Percentiles rank a stretch among this genome's conserved stretches.
Conservation (phyloP, 129 eudicot genomes). For the Escallonia rubra region DNA sequence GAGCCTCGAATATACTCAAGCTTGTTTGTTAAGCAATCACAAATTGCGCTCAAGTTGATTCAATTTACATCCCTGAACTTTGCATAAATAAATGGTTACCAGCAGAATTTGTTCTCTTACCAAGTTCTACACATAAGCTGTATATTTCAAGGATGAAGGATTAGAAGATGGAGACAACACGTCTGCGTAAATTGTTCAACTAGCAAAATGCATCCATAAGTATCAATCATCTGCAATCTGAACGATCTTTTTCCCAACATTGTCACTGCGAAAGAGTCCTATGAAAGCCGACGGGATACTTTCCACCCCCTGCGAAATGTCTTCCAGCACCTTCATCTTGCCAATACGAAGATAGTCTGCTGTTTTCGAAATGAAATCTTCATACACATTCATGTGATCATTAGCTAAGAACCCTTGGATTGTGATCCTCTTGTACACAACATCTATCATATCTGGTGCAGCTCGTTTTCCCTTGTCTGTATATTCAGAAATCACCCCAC, state of each 20-base stretch:
- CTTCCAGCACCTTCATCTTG: constrained; percentile 47
- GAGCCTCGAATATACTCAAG: no score
- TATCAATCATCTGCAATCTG: constrained; percentile 34
- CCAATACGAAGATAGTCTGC: constrained; percentile 37
- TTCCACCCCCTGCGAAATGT: constrained; percentile 56
- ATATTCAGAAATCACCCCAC: constrained; percentile 69
- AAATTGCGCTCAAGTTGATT: no score
- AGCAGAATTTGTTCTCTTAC: no score
- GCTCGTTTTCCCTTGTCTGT: constrained; percentile 29
- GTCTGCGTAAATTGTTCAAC: no score
- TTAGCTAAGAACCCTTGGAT: constrained; percentile 53
- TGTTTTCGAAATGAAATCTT: constrained; percentile 46
- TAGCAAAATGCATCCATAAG: background rate
- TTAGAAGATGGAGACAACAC: no score
- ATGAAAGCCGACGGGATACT: constrained; percentile 60
- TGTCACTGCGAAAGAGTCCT: constrained; percentile 55
- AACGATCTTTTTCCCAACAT: constrained; percentile 62
- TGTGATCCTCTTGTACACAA: constrained; percentile 58
- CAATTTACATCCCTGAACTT: no score
- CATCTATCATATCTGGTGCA: constrained; percentile 49
- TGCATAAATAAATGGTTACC: no score
- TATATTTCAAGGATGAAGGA: no score
- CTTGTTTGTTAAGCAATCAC: no score
- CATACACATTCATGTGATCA: constrained; percentile 32
- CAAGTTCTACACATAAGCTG: no score